Evolutionary conservation across 345 rosid genomes (phyloP), one percentile per base, ranked within the genome.

Genomic region (Sisymbrium altissimum): DNA sequence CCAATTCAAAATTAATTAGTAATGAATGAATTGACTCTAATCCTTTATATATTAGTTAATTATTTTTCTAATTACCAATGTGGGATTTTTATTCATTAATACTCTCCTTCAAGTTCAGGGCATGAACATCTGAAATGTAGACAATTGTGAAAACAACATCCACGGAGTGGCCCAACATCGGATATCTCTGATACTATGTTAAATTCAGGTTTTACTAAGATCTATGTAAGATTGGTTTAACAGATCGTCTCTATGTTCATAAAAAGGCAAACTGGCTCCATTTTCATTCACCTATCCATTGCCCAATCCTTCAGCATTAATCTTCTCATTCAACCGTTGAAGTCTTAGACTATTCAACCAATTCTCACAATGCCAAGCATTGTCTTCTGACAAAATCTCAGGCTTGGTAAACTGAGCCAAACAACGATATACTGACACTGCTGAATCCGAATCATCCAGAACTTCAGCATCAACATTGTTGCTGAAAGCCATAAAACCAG

Each of bases 351-450:
- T 76, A 63, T 74, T 86, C 2, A 88, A 85, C 78, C 99, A 95
- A 62, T 88, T 86, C 80, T 92, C 96, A 74, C 97, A 95, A 57
- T 89, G 82, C 97, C 99, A 95, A 78, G 97, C 97, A 85, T 95
- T 90, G 82, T 92, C 97, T 70, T 86, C 79, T n/a, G 86, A 83
- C 66, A 95, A 86, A 80, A 90, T 80, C 79, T 95, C 99, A 45
- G 86, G 85, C 82, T 88, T 87, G 56, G 88, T 81, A 69, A 89
- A 92, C 78, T 83, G 91, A 74, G 83, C 72, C 83, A 95, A 88
- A 77, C 97, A 95, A 55, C 91, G 88, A 78, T 92, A 97, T 2
- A 92, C 81, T 40, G 97, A 90, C 61, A 92, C 93, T 0, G 96
- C 91, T 74, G 94, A 86, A 81, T 86, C 84, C 18, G 89, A 78